phyloP scores from a whole-genome alignment of 257 asterid species.

The Salvia hispanica region DNA sequence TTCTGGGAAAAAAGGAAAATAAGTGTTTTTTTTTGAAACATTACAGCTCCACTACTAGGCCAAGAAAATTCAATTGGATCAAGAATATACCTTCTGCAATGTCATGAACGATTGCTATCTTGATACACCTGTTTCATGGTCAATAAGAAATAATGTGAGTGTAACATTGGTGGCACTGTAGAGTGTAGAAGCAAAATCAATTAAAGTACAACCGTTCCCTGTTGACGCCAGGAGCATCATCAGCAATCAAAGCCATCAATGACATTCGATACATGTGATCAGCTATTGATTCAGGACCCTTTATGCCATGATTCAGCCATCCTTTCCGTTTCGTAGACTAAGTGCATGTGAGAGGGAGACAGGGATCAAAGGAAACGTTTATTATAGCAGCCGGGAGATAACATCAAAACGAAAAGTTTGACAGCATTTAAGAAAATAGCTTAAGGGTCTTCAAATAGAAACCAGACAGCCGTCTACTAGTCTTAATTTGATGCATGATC shows the following conservation, averaged over 20 bases:
- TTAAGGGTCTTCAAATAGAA: neutral
- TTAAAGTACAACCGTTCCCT: conserved; percentile 76
- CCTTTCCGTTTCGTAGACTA: conserved; percentile 95
- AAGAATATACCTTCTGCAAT: conserved; percentile 81
- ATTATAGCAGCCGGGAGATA: conserved; percentile 2
- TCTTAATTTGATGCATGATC: neutral
- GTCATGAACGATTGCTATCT: conserved; percentile 92
- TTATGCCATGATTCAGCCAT: conserved; percentile 89
- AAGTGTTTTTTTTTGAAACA: neutral
- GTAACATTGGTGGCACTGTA: neutral
- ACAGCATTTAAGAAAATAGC: conserved; percentile 8
- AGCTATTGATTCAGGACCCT: conserved; percentile 89
- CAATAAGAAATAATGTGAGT: conserved; percentile 25
- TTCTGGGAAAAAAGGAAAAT: neutral
- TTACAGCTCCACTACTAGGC: neutral
- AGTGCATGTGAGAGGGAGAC: conserved; percentile 9
- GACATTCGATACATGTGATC: conserved; percentile 99
- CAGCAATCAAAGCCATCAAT: conserved; percentile 88
- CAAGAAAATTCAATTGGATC: neutral
- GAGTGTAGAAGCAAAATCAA: neutral
- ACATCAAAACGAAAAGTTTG: conserved; percentile 18
- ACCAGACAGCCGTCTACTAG: neutral
- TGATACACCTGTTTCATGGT: conserved; percentile 72
- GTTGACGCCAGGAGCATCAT: conserved; percentile 79
- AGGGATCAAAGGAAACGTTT: conserved; percentile 1